Percentiles rank a stretch among this genome's conserved stretches.
phyloP scores from a whole-genome alignment of 768 basidiomycete genomes.

The Podaxis rugospora region DNA sequence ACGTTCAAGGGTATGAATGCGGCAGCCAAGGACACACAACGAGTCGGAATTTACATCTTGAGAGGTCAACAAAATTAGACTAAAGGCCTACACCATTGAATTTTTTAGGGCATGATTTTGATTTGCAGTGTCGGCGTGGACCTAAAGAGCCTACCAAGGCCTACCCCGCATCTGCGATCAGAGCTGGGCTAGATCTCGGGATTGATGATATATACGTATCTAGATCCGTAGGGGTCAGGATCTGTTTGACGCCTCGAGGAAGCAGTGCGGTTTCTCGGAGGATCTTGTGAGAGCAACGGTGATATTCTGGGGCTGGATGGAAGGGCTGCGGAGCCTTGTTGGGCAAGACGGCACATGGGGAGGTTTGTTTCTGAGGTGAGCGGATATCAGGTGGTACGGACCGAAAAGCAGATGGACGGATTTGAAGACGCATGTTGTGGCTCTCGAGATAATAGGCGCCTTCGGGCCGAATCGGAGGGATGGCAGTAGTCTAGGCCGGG shows the following conservation, averaged over 20 bases:
- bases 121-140: constrained; percentile 2
- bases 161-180: constrained; percentile 12
- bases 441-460: neutral
- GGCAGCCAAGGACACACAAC: neutral
- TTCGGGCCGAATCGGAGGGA: constrained; percentile 11
- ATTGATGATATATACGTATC: neutral
- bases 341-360: neutral
- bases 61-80: neutral
- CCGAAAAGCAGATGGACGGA: constrained; percentile 8
- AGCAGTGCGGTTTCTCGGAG: neutral
- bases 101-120: constrained; percentile 2
- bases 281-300: neutral
- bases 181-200: constrained; percentile 5
- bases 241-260: constrained; percentile 2
- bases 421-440: neutral
- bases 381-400: constrained; percentile 3
- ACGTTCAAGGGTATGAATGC: constrained; percentile 8
- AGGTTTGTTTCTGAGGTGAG: neutral
- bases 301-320: neutral
- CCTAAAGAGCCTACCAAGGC: neutral
- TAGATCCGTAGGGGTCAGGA: neutral
- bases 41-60: neutral
- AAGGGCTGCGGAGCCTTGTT: neutral
- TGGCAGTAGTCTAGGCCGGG: neutral
- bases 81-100: neutral